These are phyloP conservation scores for Entrophospora sp. DNA, from an alignment of 192 early-diverging fungal genomes.

Conservation along the genomic window DNA sequence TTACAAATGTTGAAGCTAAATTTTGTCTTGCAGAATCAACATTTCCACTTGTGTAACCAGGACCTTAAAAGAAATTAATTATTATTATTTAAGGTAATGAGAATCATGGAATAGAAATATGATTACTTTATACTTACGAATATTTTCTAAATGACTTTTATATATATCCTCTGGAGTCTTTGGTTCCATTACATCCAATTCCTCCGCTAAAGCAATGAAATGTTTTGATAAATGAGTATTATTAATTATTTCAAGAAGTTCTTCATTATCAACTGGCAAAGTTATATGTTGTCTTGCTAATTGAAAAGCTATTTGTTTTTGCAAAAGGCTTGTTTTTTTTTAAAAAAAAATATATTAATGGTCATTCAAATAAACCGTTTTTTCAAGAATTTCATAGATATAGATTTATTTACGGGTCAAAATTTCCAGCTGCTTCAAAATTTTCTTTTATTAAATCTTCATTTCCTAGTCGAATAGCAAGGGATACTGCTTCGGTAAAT, in stretches of 20 bases:
- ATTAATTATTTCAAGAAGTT: conserved; percentile 80
- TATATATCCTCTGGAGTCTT: conserved; percentile 98
- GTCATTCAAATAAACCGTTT: too few species aligned
- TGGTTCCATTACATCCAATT: conserved; percentile 90
- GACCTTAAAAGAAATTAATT: conserved; percentile 39
- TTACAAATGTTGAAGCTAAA: conserved; percentile 95
- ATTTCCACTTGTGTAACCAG: conserved; percentile 46
- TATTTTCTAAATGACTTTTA: conserved; percentile 93
- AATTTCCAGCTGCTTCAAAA: conserved; percentile 63
- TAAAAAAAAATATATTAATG: background rate
- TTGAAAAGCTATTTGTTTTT: conserved; percentile 95
- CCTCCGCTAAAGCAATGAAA: conserved; percentile 81
- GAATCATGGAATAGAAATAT: background rate
- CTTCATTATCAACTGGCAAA: conserved; percentile 74
- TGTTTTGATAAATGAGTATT: conserved; percentile 81
- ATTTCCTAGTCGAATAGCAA: conserved; percentile 82
- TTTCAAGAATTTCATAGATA: too few species aligned
- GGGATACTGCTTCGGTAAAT: conserved; percentile 72
- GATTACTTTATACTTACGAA: conserved; percentile 38
- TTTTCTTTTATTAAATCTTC: conserved; percentile 74
- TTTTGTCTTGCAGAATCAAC: conserved; percentile 95
- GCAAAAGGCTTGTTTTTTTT: conserved; percentile 54
- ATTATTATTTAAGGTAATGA: background rate
- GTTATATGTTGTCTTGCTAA: conserved; percentile 82
- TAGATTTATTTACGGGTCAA: too few species aligned